Conservation (phyloP, 1,139 yeast species). For the Sugiyamaella xylanicola region DNA sequence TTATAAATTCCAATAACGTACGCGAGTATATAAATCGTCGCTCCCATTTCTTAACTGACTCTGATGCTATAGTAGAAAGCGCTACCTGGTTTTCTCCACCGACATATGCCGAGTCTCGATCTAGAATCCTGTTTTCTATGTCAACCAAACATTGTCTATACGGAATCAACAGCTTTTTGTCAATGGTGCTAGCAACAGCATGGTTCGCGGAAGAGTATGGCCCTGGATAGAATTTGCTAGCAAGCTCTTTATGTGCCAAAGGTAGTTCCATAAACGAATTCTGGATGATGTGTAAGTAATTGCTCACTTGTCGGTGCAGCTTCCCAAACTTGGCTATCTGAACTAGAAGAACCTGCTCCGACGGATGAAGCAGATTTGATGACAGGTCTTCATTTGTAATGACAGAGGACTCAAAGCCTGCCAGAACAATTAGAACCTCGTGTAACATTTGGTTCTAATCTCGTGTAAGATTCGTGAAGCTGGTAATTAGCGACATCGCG, state of each 20-base stretch:
- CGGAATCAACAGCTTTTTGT: constrained; percentile 23
- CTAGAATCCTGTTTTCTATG: constrained; percentile 29
- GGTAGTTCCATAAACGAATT: constrained; percentile 23
- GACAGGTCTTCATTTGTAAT: constrained; percentile 21
- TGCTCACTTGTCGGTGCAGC: constrained; percentile 24
- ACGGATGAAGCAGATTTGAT: constrained; percentile 24
- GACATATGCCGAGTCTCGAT: constrained; percentile 31
- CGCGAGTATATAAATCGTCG: constrained; percentile 29
- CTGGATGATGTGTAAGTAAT: constrained; percentile 24
- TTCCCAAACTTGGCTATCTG: constrained; percentile 31
- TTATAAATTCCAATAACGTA: constrained; percentile 24
- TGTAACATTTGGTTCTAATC: constrained; percentile 29
- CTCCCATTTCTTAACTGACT: constrained; percentile 31
- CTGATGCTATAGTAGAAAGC: constrained; percentile 28
- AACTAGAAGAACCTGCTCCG: constrained; percentile 28
- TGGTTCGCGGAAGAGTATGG: constrained; percentile 31
- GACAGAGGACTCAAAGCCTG: constrained; percentile 33
- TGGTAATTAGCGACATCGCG: background rate
- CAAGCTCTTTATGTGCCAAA: constrained; percentile 13
- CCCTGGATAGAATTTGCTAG: constrained; percentile 18
- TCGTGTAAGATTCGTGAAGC: background rate
- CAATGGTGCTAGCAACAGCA: constrained; percentile 29
- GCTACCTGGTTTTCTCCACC: constrained; percentile 34
- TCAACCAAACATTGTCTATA: constrained; percentile 27
- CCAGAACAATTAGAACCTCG: constrained; percentile 32